Evolutionary conservation across 73 alveolate genomes (phyloP).

Genomic region (Tetrahymena malaccensis): DNA sequence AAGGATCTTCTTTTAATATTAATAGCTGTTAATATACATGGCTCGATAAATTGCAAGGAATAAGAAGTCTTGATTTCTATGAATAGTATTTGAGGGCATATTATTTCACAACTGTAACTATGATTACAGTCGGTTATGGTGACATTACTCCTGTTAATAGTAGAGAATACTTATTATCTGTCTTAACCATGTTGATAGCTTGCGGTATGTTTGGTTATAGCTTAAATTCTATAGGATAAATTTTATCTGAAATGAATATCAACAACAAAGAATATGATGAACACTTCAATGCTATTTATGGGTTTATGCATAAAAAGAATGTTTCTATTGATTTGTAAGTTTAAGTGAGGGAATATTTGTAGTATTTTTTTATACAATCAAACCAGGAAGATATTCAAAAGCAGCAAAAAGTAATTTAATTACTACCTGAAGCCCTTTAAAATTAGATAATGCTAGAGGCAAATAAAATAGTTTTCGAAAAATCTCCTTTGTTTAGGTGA

Average conservation of each 20-base stretch:
- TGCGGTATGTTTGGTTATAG: slow-evolving; percentile 51
- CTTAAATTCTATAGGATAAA: slow-evolving; percentile 35
- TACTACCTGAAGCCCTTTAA: slow-evolving; percentile 12
- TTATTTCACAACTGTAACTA: slow-evolving; percentile 51
- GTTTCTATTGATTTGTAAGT: background rate
- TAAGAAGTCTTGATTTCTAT: background rate
- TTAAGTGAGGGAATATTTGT: slow-evolving; percentile 9
- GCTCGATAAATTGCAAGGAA: background rate
- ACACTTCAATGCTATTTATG: too few relatives aligned
- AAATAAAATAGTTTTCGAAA: background rate
- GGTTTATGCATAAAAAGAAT: background rate
- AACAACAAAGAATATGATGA: background rate
- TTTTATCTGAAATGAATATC: slow-evolving; percentile 28
- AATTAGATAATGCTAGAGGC: slow-evolving; percentile 1
- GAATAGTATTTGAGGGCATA: slow-evolving; percentile 5
- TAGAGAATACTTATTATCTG: slow-evolving; percentile 38
- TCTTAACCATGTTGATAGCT: slow-evolving; percentile 41
- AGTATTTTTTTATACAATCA: slow-evolving; percentile 15
- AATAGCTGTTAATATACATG: background rate
- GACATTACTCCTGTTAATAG: slow-evolving; percentile 52
- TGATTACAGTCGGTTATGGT: slow-evolving; percentile 70
- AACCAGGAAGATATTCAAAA: slow-evolving; percentile 6
- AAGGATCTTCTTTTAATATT: background rate
- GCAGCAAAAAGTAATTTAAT: background rate
- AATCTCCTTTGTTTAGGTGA: background rate